Percentiles rank a stretch among this genome's conserved stretches.
phyloP scores from a whole-genome alignment of 805 yeast genomes.

The Saccharomycopsis sp. region DNA sequence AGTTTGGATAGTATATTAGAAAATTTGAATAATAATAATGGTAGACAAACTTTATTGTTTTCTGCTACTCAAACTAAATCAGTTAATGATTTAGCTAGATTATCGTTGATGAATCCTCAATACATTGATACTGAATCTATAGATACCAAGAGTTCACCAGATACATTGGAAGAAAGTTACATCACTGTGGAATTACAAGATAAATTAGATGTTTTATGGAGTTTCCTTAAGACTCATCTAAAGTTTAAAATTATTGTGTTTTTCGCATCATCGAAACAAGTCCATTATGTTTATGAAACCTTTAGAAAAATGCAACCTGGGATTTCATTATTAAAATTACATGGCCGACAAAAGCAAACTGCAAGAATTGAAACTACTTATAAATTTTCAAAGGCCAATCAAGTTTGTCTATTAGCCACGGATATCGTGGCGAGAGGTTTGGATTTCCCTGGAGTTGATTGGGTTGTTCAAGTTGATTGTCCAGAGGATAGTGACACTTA shows the following conservation, averaged over 20 bases:
- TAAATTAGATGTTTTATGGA: constrained; percentile 79
- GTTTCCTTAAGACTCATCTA: constrained; percentile 77
- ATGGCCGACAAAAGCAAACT: constrained; percentile 88
- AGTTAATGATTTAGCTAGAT: constrained; percentile 73
- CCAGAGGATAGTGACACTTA: constrained; percentile 89
- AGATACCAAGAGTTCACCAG: constrained; percentile 58
- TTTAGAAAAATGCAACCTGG: constrained; percentile 89
- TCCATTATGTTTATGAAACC: constrained; percentile 80
- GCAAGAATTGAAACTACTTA: constrained; percentile 76
- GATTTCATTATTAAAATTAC: constrained; percentile 75
- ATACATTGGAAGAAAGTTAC: constrained; percentile 76
- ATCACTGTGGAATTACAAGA: constrained; percentile 65
- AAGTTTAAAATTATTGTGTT: constrained; percentile 77
- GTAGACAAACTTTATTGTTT: constrained; percentile 76
- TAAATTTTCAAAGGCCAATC: constrained; percentile 70
- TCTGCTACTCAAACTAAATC: constrained; percentile 88
- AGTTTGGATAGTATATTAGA: constrained; percentile 75
- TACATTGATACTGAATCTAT: constrained; percentile 44
- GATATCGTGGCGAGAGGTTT: constrained; percentile 90
- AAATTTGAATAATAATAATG: constrained; percentile 66
- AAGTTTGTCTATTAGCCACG: constrained; percentile 80
- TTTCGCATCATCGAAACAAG: constrained; percentile 83
- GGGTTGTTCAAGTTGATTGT: constrained; percentile 91
- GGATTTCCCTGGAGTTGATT: constrained; percentile 87
- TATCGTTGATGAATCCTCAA: constrained; percentile 59